Evolutionary conservation across 2,329 filamentous ascomycete species (phyloP).

Genomic region (Alternaria arbusti): DNA sequence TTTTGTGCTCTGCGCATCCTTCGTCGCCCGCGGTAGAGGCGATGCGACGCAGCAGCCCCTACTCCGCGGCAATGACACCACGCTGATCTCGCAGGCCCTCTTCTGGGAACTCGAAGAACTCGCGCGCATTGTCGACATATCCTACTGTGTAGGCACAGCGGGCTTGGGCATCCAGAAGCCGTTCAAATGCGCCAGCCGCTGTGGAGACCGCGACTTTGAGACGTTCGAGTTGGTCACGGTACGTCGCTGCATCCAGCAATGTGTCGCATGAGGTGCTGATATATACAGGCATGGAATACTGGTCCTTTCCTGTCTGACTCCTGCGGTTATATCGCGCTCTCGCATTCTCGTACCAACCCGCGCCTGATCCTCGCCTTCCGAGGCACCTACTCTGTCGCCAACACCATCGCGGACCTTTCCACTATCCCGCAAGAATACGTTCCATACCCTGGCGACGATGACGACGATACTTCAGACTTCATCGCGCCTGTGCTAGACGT

Average conservation of each 20-base stretch:
- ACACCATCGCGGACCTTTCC: constrained; percentile 88
- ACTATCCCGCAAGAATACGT: constrained; percentile 89
- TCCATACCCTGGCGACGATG: constrained; percentile 72
- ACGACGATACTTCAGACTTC: constrained; percentile 45
- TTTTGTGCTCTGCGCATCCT: constrained; percentile 23
- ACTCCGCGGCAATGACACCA: constrained; percentile 39
- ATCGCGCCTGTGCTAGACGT: constrained; percentile 22
- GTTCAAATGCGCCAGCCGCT: constrained; percentile 85
- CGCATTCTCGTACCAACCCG: constrained; percentile 66
- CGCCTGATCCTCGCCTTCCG: constrained; percentile 87
- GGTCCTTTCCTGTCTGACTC: constrained; percentile 86
- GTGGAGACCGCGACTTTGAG: constrained; percentile 80
- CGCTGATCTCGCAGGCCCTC: constrained; percentile 64
- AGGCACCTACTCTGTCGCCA: constrained; percentile 91
- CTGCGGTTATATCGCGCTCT: constrained; percentile 92
- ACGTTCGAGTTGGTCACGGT: constrained; percentile 75
- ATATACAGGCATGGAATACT: constrained; percentile 80
- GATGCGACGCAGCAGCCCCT: constrained; percentile 34
- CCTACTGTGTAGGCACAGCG: constrained; percentile 88
- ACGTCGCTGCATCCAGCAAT: constrained; percentile 12
- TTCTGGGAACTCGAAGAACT: constrained; percentile 86
- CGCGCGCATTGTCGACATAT: constrained; percentile 89
- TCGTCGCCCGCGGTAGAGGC: constrained; percentile 11
- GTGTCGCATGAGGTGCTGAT: constrained; percentile 11
- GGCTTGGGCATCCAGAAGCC: constrained; percentile 84